These are phyloP conservation scores for Arabidopsis suecica DNA, from an alignment of 345 rosid species.

Conservation along the genomic window DNA sequence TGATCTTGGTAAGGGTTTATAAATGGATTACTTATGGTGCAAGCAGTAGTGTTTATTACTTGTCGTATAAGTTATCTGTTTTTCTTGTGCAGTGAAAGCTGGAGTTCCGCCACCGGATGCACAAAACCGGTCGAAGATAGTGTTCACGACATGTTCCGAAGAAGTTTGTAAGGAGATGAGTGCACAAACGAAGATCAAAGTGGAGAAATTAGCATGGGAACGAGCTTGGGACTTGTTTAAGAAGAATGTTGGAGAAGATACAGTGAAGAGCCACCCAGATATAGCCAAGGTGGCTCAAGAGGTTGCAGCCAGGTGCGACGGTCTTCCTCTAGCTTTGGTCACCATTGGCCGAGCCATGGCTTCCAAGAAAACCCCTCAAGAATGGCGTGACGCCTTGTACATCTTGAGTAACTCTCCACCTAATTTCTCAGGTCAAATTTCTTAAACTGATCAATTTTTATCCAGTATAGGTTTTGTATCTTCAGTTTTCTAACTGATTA, in stretches of 20 bases:
- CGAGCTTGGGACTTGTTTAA: conserved; percentile 50
- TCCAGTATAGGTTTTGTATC: neutral
- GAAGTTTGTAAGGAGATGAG: conserved; percentile 48
- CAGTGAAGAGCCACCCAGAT: conserved; percentile 39
- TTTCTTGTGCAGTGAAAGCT: conserved; percentile 20
- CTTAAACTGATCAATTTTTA: neutral
- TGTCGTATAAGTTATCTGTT: neutral
- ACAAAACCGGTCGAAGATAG: conserved; percentile 40
- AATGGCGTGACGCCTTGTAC: conserved; percentile 49
- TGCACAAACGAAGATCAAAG: conserved; percentile 44
- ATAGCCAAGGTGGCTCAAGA: conserved; percentile 41
- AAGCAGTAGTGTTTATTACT: neutral
- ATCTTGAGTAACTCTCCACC: conserved; percentile 46
- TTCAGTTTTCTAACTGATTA: neutral
- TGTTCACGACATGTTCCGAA: conserved; percentile 44
- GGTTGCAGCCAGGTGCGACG: conserved; percentile 44
- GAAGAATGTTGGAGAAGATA: conserved; percentile 46
- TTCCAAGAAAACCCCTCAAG: conserved; percentile 41
- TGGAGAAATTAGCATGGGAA: conserved; percentile 41
- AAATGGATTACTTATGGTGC: neutral
- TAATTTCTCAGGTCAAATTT: conserved; percentile 45
- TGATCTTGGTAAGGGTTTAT: conserved; percentile 41
- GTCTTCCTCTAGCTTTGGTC: conserved; percentile 49
- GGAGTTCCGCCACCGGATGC: conserved; percentile 43
- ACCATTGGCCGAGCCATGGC: conserved; percentile 52